phyloP scores from a whole-genome alignment of 1,284 basidiomycete genomes.

The Cerioporus squamosus region DNA sequence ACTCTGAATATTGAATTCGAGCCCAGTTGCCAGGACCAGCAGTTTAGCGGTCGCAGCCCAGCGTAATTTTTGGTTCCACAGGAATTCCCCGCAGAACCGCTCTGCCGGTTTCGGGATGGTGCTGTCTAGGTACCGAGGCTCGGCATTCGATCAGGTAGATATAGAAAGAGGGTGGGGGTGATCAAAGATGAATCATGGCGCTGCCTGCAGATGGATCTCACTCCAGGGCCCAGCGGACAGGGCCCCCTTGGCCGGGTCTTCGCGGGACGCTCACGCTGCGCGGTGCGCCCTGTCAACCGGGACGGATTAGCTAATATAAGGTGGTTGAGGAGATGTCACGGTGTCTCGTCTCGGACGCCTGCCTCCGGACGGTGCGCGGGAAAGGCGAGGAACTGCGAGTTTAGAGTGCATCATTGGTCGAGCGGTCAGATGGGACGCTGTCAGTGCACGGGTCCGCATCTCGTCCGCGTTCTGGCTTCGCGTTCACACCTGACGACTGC shows the following conservation, averaged over 20 bases:
- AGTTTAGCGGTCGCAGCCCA: slow-evolving; percentile 27
- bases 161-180: slow-evolving; percentile 25
- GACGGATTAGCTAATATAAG: slow-evolving; percentile 24
- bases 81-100: slow-evolving; percentile 24
- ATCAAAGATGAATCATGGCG: slow-evolving; percentile 23
- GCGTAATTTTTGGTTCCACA: slow-evolving; percentile 22
- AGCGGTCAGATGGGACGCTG: too few species aligned
- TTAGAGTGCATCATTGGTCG: not conserved
- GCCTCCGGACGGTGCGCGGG: not conserved
- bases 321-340: slow-evolving; percentile 6
- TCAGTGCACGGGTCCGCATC: too few species aligned
- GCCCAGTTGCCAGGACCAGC: not conserved
- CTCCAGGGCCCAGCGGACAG: not conserved
- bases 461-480: not conserved
- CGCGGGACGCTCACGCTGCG: slow-evolving; percentile 25
- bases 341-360: slow-evolving; percentile 4
- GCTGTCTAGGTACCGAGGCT: slow-evolving; percentile 33
- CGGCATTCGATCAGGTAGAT: slow-evolving; percentile 30
- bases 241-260: slow-evolving; percentile 23
- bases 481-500: slow-evolving; percentile 14
- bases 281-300: slow-evolving; percentile 9
- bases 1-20: too few species aligned
- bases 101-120: slow-evolving; percentile 22
- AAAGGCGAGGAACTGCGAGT: not conserved
- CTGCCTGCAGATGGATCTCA: slow-evolving; percentile 8